A percentile compares a stretch with the other conserved stretches of the same genome.
phyloP scores from a whole-genome alignment of 768 basidiomycete genomes.

The Coprinopsis marcescibilis region DNA sequence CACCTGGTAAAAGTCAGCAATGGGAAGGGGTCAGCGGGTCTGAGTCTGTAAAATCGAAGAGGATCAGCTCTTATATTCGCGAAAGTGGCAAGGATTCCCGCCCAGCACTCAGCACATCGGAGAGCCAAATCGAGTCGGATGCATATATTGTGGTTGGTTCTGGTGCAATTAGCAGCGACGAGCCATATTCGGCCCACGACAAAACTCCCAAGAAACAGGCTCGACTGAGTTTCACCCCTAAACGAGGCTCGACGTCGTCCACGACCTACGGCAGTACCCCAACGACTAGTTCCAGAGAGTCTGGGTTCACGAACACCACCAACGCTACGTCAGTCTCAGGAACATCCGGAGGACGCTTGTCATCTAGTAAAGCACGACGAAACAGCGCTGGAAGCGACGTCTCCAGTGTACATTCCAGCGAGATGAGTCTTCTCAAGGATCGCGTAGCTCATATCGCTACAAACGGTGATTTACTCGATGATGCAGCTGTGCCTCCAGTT shows the following conservation, averaged over 20 bases:
- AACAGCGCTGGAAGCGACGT: conserved; percentile 87
- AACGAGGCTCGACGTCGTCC: conserved; percentile 86
- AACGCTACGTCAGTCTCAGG: conserved; percentile 74
- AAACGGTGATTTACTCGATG: conserved; percentile 56
- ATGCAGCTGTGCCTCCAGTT: conserved; percentile 78
- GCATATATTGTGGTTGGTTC: conserved; percentile 24
- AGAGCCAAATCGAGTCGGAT: conserved; percentile 37
- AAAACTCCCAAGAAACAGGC: conserved; percentile 69
- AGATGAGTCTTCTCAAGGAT: conserved; percentile 59
- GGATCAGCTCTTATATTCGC: conserved; percentile 32
- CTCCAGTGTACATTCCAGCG: conserved; percentile 68
- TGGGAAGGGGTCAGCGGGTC: conserved; percentile 65
- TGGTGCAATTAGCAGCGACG: conserved; percentile 50
- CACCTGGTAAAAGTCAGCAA: conserved; percentile 56
- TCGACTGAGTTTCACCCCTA: conserved; percentile 74
- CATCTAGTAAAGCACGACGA: conserved; percentile 58
- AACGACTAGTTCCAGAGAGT: conserved; percentile 80
- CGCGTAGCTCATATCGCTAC: conserved; percentile 56
- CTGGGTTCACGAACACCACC: conserved; percentile 75
- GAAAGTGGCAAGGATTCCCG: conserved; percentile 24
- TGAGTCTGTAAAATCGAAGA: conserved; percentile 34
- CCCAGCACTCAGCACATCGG: conserved; percentile 25
- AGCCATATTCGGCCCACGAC: conserved; percentile 44
- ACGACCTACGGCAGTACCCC: conserved; percentile 79
- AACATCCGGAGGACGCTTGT: conserved; percentile 60